Evolutionary conservation across 768 basidiomycete genomes (phyloP).

Genomic region (Macrolepiota fuliginosa): DNA sequence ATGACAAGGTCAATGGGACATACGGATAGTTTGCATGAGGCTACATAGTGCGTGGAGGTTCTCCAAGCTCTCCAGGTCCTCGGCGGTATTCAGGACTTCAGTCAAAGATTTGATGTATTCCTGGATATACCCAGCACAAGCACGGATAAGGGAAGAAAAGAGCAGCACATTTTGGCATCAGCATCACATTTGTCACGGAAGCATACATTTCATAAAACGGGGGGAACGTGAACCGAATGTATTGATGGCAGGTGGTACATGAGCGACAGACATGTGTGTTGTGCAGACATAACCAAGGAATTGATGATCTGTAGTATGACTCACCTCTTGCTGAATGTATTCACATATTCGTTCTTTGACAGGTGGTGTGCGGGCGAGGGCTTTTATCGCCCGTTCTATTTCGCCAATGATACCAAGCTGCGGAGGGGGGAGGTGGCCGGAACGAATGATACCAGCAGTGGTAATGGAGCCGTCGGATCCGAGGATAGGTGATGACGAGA

Average conservation of each 20-base stretch:
- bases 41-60: slow-evolving; percentile 89
- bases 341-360: slow-evolving; percentile 87
- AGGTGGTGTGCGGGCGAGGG: slow-evolving; percentile 65
- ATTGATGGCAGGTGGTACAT: slow-evolving; percentile 13
- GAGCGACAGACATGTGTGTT: slow-evolving; percentile 5
- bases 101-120: slow-evolving; percentile 88
- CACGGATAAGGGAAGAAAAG: slow-evolving; percentile 17
- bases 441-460: slow-evolving; percentile 62
- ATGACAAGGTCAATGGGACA: slow-evolving; percentile 13
- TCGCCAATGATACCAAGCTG: slow-evolving; percentile 74
- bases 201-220: not conserved
- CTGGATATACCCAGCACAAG: slow-evolving; percentile 33
- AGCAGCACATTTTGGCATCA: slow-evolving; percentile 25
- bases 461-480: slow-evolving; percentile 59
- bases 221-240: slow-evolving; percentile 11
- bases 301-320: slow-evolving; percentile 23
- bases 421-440: slow-evolving; percentile 74
- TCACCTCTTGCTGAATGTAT: slow-evolving; percentile 82
- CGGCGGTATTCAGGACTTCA: slow-evolving; percentile 81
- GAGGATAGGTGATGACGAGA: slow-evolving; percentile 59
- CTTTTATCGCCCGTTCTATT: slow-evolving; percentile 77
- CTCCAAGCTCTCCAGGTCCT: slow-evolving; percentile 88
- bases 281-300: slow-evolving; percentile 12
- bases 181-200: slow-evolving; percentile 18
- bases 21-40: slow-evolving; percentile 93